Conservation (phyloP, 345 rosid species). For the Syzygium aromaticum region DNA sequence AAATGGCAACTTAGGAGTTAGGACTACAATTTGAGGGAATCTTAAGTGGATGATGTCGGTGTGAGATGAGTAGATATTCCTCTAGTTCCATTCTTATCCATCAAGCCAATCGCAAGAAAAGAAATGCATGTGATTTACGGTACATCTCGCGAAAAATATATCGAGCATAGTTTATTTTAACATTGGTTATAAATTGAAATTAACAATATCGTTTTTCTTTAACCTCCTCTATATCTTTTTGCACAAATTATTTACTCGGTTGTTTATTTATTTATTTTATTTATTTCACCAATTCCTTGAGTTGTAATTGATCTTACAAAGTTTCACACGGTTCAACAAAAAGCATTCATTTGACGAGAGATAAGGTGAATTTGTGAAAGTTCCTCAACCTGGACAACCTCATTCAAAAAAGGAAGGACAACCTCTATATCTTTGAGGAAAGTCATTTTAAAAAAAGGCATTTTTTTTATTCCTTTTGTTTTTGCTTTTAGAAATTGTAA, state of each 20-base stretch:
- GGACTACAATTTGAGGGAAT: not conserved
- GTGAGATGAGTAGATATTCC: not conserved
- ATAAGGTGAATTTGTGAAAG: not conserved
- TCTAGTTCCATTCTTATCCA: not conserved
- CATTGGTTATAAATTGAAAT: not conserved
- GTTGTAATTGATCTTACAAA: not conserved
- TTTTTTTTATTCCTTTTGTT: not conserved
- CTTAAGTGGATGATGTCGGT: not conserved
- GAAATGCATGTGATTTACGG: not conserved
- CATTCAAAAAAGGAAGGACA: not conserved
- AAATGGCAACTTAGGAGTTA: not conserved
- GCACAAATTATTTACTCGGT: not conserved
- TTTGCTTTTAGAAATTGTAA: not conserved
- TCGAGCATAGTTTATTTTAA: not conserved
- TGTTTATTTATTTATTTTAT: too few species aligned
- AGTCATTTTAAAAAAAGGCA: not conserved
- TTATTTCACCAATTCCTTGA: not conserved
- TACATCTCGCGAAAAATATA: not conserved
- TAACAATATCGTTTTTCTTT: not conserved
- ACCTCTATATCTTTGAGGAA: not conserved
- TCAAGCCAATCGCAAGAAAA: not conserved
- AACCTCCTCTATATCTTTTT: not conserved
- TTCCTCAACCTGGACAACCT: not conserved
- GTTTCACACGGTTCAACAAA: not conserved
- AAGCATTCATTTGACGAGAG: not conserved